phyloP scores from a whole-genome alignment of 345 rosid species.

The Pistacia vera region DNA sequence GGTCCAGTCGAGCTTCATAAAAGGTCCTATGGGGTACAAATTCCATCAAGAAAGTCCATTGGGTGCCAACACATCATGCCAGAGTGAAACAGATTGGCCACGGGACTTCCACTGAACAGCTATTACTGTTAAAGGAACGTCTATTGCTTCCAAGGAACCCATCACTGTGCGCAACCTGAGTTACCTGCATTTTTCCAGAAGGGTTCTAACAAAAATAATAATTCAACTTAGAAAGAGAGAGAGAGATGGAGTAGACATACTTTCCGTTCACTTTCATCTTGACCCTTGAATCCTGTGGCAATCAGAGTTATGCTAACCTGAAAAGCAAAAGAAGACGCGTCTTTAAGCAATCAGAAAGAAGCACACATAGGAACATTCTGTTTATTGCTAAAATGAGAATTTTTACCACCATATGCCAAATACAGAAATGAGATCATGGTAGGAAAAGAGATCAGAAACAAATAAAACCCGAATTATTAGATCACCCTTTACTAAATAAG shows the following conservation, averaged over 20 bases:
- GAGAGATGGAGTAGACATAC: background rate
- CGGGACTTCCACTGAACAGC: background rate
- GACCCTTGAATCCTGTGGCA: constrained; percentile 4
- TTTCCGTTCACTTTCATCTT: background rate
- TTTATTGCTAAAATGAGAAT: background rate
- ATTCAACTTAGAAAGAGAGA: background rate
- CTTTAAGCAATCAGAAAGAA: background rate
- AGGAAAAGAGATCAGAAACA: background rate
- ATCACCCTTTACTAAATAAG: background rate
- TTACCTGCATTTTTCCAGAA: constrained; percentile 5
- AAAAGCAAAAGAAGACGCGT: background rate
- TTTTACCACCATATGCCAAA: background rate
- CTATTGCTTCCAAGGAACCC: background rate
- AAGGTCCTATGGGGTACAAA: too few species aligned
- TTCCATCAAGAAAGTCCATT: too few species aligned
- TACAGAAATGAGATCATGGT: background rate
- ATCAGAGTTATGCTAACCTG: constrained; percentile 12
- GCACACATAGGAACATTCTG: background rate
- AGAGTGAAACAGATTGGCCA: too few species aligned
- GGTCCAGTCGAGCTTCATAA: too few species aligned
- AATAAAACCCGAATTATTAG: background rate
- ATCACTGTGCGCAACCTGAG: background rate
- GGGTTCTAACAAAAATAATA: background rate
- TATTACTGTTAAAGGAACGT: background rate
- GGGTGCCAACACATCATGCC: too few species aligned